Conservation (phyloP, 345 rosid genomes). For the Arabis hirsuta region DNA sequence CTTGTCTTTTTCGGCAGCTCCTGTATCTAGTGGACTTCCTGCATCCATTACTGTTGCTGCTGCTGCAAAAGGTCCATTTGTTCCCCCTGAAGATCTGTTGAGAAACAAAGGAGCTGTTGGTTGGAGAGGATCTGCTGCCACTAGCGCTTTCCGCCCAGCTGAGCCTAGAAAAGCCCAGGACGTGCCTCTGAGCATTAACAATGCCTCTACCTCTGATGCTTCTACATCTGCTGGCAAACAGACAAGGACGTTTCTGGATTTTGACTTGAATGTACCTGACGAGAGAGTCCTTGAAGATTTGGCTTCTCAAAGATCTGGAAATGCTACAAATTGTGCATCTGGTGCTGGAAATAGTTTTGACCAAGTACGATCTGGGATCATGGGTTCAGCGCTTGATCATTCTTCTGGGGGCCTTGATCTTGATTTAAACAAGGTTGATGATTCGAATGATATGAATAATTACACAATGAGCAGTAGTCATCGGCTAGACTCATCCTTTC, state of each 20-base stretch:
- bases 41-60: constrained; percentile 81
- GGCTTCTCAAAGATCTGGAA: constrained; percentile 50
- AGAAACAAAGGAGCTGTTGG: constrained; percentile 73
- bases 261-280: constrained; percentile 87
- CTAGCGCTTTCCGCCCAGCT: constrained; percentile 98
- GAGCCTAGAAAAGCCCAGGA: constrained; percentile 74
- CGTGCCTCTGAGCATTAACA: constrained; percentile 44
- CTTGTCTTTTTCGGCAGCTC: constrained; percentile 50
- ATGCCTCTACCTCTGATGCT: constrained; percentile 46
- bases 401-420: constrained; percentile 76
- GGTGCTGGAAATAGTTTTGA: constrained; percentile 41
- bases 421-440: constrained; percentile 81
- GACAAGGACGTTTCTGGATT: constrained; percentile 59
- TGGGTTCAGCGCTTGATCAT: constrained; percentile 46
- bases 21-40: constrained; percentile 54
- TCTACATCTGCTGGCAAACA: constrained; percentile 47
- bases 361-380: constrained; percentile 38
- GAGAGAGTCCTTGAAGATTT: constrained; percentile 81
- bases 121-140: constrained; percentile 99
- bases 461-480: constrained; percentile 44
- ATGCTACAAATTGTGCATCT: constrained; percentile 44
- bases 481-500: constrained; percentile 49
- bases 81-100: constrained; percentile 74
- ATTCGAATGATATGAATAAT: constrained; percentile 53
- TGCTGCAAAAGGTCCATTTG: constrained; percentile 87